Evolutionary conservation across 176 grass and related monocot genomes (phyloP).

Genomic region (Bonia amplexicaulis): DNA sequence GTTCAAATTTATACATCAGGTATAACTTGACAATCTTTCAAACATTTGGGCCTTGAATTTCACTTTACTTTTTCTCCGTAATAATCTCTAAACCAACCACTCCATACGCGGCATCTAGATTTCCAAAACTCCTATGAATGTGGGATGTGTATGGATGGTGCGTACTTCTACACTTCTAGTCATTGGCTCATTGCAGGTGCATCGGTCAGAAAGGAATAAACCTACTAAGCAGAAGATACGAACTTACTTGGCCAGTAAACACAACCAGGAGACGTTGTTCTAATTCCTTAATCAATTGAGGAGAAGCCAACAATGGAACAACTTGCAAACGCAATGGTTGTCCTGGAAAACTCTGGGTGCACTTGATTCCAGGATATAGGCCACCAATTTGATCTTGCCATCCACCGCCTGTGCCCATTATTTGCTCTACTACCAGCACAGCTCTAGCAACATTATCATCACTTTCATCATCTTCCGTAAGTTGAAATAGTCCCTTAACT

Average conservation of each 20-base stretch:
- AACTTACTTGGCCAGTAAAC: slow-evolving; percentile 94
- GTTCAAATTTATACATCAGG: neutral
- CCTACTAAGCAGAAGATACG: neutral
- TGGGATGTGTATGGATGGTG: neutral
- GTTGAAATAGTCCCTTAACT: slow-evolving; percentile 72
- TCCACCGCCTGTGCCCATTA: slow-evolving; percentile 94
- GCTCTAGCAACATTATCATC: slow-evolving; percentile 72
- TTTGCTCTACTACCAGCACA: slow-evolving; percentile 78
- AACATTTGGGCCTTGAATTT: neutral
- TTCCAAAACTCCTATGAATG: neutral
- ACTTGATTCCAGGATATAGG: slow-evolving; percentile 87
- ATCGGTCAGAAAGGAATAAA: neutral
- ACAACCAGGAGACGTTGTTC: slow-evolving; percentile 72
- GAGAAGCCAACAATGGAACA: slow-evolving; percentile 39
- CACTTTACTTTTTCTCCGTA: neutral
- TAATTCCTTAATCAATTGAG: slow-evolving; percentile 50
- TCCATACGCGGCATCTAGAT: neutral
- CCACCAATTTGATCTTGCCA: slow-evolving; percentile 98
- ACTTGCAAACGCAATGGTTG: slow-evolving; percentile 71
- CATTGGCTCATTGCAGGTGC: neutral
- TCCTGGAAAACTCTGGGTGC: slow-evolving; percentile 75
- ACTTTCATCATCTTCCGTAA: slow-evolving; percentile 59
- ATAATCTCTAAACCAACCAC: neutral
- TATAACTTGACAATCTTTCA: neutral
- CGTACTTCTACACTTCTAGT: neutral